Base-by-base conservation (phyloP, 345 rosid genomes). In the Eucalyptus marginata region DNA sequence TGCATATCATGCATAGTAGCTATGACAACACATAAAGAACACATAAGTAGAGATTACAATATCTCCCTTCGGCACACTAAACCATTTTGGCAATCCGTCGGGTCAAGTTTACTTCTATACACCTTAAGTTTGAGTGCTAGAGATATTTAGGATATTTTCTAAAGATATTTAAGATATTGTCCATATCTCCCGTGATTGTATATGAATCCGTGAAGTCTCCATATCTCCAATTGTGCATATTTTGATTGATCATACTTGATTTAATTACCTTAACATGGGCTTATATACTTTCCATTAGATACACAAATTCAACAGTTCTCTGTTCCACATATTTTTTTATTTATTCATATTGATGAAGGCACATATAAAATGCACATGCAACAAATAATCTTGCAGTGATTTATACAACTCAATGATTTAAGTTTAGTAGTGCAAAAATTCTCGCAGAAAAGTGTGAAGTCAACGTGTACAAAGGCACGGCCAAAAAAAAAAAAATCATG, bases 41-140 rank as follows among this genome's bases (percentile, higher is more conserved):
- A 22, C 10, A 17, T 31, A 31, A 66, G 10, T 15, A 62, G 36
- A 52, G 24, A 7, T 52, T 52, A 18, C 31, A 29, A 27, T 29
- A 29, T 62, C 71, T 62, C 17, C 15, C 71, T 62, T 62, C 0
- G 15, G 8, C 71, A 14, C 71, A 64, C 31, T 6, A 6, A 64
- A 64, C 20, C 10, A 2, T 1, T n/a, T 29, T 3, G 20, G 71
- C 71, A 64, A n/a, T 64, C 5, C 71, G n/a, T 14, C 10, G 0
- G 33, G 4, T 31, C 71, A 7, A 64, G 4, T 52, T 52, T 52
- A 52, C 56, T 52, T 52, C 56, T 7, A 52, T 52, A 18, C 56
- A 64, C 71, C 31, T n/a, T n/a, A 31, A 64, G 33, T 27, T 62
- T 62, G 68, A 62, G 25, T 27, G 68, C 15, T 4, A 27, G 3